Evolutionary conservation across 208 protist species (phyloP).

Genomic region (Blechomonas ayalai): DNA sequence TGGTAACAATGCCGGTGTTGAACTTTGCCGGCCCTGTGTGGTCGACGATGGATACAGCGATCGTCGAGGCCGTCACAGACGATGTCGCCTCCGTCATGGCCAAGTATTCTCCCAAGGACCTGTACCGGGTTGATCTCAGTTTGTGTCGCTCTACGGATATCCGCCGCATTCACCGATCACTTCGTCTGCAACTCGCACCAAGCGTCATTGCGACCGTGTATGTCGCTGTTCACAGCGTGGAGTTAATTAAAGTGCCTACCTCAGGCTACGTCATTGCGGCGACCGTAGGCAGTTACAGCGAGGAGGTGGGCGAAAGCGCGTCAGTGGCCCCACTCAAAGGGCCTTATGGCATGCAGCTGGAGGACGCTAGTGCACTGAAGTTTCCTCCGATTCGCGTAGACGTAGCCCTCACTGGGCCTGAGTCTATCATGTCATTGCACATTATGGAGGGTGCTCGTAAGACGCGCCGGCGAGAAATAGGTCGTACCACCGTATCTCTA

Average conservation of each 20-base stretch:
- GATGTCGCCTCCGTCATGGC: conserved; percentile 56
- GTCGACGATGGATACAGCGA: background rate
- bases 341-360: conserved; percentile 22
- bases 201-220: conserved; percentile 62
- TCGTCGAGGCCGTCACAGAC: conserved; percentile 49
- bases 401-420: conserved; percentile 22
- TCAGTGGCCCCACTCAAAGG: conserved; percentile 10
- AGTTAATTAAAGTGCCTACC: conserved; percentile 16
- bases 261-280: conserved; percentile 16
- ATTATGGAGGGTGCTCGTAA: conserved; percentile 12
- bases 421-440: conserved; percentile 15
- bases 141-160: conserved; percentile 34
- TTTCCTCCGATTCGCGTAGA: conserved; percentile 30
- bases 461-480: conserved; percentile 21
- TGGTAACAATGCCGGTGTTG: conserved; percentile 27
- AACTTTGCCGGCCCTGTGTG: conserved; percentile 1
- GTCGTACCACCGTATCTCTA: conserved; percentile 43
- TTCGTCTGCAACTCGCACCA: conserved; percentile 58
- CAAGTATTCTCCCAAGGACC: conserved; percentile 59
- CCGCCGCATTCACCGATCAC: conserved; percentile 26
- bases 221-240: conserved; percentile 31
- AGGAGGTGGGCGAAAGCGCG: conserved; percentile 16
- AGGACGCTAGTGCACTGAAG: conserved; percentile 14
- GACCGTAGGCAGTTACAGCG: conserved; percentile 19
- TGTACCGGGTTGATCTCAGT: conserved; percentile 40